Base-by-base conservation (phyloP, 129 eudicot species). In the Flaveria robusta region DNA sequence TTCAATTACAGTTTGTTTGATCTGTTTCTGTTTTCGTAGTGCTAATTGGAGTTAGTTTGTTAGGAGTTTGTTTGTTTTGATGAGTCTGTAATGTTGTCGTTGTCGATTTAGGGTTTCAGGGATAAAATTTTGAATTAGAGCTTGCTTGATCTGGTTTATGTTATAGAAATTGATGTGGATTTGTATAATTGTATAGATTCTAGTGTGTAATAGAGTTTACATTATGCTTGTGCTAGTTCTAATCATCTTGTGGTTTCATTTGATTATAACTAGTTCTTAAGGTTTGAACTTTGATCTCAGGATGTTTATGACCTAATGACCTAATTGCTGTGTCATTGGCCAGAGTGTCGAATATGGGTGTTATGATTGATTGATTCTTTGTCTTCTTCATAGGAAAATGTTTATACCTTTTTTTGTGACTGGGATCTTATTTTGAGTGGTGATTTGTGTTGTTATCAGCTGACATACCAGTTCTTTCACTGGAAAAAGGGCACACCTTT, bases 401-500 rank as follows among this genome's bases (percentile, higher is more conserved):
- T 67, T 9, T 41, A 22, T 39, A 19, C n/a, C n/a, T n/a, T 41
- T 1, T 4, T 31, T 71, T 69, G 62, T 13, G n/a, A 58, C 15
- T 23, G 29, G 47, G 64, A 47, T 75, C 31, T 55, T 68, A 10
- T 52, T 66, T 70, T 68, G 23, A 71, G 19, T 45, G 74, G 54
- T 47, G 29, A 73, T 64, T 65, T 79, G 64, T 77, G 73, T 71
- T 83, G 16, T 66, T 5, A 31, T 74, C 83, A 92, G 96, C 77
- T 92, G 68, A 93, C 98, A 14, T 93, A 90, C 85, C 92, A 90
- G 27, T 93, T 76, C 90, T 93, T 93, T 77, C 98, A 93, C 82
- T 93, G 98, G 98, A 90, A 88, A 89, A 93, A 93, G 81, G 98
- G 98, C 47, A 93, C 98, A 31, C 98, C 98, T 24, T 93, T 93